Evolutionary conservation across 2,329 filamentous ascomycete genomes (phyloP), one percentile per base, ranked within the genome.

Genomic region (Ophiostoma sp.): DNA sequence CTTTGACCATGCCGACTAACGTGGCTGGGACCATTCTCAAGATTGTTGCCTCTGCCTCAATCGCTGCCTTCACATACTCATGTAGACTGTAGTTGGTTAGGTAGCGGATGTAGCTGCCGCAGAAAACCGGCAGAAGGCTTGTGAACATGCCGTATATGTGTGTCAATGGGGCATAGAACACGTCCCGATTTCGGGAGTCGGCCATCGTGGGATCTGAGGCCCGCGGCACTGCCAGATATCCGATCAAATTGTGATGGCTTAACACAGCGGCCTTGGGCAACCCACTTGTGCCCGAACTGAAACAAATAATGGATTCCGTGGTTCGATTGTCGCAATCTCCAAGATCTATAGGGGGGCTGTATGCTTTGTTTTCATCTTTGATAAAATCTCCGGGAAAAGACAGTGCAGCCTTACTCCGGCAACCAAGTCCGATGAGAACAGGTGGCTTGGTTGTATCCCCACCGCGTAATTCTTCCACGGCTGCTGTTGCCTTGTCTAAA

Each of bases 111-210:
- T 65, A 70, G 20, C 54, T 66, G 4, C 69, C 66, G 1, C 65
- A 68, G 10, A 64, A 23, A 1, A 68, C 39, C 1, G 69, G 69
- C 1, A 70, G 39, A 1, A 54, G 39, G 31, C 64, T 66, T 1
- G 64, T 67, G 27, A 70, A 70, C 1, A 70, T 48, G 20, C 69
- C 69, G n/a, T 67, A 70, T 4, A 70, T 70, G 39, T 67, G 68
- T 5, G 64, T 44, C 0, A 70, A 23, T 0, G 69, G 69, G 6
- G 69, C 69, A 31, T 70, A 70, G n/a, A 70, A 70, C 15, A 67
- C 69, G 10, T 67, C 69, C 17, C 69, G 48, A 23, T 39, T 54
- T 8, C 54, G 23, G 27, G 65, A 52, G n/a, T 57, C 52, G 7
- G 36, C 36, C 23, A 52, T 64, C 1, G 65, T 31, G 4, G 69